Percentiles rank a stretch among this genome's conserved stretches.
Conservation (phyloP, 1,139 yeast species). For the Nakaseomyces nivariensis region DNA sequence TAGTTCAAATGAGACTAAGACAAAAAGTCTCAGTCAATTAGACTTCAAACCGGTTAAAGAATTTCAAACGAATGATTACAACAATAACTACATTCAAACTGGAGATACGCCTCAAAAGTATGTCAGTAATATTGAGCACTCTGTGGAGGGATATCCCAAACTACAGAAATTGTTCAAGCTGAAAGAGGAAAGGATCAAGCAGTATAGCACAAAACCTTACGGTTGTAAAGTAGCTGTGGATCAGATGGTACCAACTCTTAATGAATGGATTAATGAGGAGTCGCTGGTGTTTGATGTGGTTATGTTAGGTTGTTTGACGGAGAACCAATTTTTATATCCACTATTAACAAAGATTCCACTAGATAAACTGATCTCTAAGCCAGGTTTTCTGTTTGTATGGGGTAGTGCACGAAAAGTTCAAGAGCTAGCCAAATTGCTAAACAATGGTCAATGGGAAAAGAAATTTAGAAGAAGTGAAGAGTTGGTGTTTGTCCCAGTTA, state of each 20-base stretch:
- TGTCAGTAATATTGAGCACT: slow-evolving; percentile 54
- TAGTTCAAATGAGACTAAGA: not conserved
- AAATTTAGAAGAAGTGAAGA: slow-evolving; percentile 87
- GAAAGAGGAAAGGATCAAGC: slow-evolving; percentile 41
- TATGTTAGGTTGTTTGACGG: slow-evolving; percentile 80
- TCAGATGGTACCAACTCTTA: slow-evolving; percentile 46
- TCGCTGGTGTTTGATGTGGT: slow-evolving; percentile 73
- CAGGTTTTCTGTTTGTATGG: slow-evolving; percentile 84
- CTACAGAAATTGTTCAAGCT: slow-evolving; percentile 55
- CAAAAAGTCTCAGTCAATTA: slow-evolving; percentile 12
- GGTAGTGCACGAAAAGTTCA: slow-evolving; percentile 63
- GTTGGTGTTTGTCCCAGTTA: slow-evolving; percentile 56
- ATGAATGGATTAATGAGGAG: slow-evolving; percentile 48
- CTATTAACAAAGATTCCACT: slow-evolving; percentile 57
- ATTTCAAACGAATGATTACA: slow-evolving; percentile 47
- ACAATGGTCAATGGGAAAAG: slow-evolving; percentile 50
- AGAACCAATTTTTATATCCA: slow-evolving; percentile 56
- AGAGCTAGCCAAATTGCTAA: slow-evolving; percentile 49
- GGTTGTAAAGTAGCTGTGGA: slow-evolving; percentile 50
- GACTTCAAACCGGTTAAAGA: slow-evolving; percentile 19
- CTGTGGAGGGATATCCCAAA: slow-evolving; percentile 80
- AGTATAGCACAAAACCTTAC: slow-evolving; percentile 51
- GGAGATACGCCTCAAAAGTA: slow-evolving; percentile 51
- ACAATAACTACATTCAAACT: slow-evolving; percentile 56
- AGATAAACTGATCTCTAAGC: slow-evolving; percentile 64